Percentiles rank a stretch among this genome's conserved stretches.
phyloP scores from a whole-genome alignment of 2,329 filamentous ascomycete species.

The Lachnellula occidentalis region DNA sequence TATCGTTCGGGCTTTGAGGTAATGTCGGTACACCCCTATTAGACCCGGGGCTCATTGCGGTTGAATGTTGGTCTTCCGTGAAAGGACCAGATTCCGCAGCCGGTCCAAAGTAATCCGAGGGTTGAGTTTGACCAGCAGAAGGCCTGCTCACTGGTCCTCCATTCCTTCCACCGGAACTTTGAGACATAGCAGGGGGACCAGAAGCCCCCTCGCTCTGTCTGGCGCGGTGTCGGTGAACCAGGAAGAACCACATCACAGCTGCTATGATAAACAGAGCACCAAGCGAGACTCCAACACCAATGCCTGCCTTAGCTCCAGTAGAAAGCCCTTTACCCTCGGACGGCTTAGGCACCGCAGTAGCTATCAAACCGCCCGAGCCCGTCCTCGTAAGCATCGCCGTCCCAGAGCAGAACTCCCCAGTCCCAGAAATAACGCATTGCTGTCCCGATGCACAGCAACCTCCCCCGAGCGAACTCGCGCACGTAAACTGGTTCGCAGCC shows the following conservation, averaged over 20 bases:
- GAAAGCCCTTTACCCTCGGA: constrained; percentile 32
- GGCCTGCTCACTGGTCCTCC: constrained; percentile 4
- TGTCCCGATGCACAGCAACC: constrained; percentile 46
- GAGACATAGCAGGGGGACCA: constrained; percentile 15
- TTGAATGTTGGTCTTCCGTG: constrained; percentile 15
- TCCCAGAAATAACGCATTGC: constrained; percentile 37
- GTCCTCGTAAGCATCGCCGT: constrained; percentile 27
- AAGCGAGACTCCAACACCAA: constrained; percentile 48
- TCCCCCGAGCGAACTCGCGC: constrained; percentile 36
- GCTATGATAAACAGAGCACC: constrained; percentile 40
- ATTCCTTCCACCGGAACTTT: constrained; percentile 8
- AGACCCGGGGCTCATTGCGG: constrained; percentile 30
- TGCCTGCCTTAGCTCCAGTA: constrained; percentile 49
- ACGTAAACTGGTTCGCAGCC: constrained; percentile 40
- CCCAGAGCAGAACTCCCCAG: constrained; percentile 36
- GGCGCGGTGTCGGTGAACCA: constrained; percentile 34
- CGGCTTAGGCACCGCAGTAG: constrained; percentile 24
- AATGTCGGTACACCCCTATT: constrained; percentile 38
- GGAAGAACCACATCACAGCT: constrained; percentile 42
- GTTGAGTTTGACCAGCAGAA: not conserved
- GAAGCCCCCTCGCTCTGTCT: constrained; percentile 17
- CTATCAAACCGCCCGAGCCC: constrained; percentile 29
- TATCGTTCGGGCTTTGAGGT: constrained; percentile 45
- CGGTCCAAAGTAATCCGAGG: constrained; percentile 29
- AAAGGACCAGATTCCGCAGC: constrained; percentile 42